Evolutionary conservation across 768 basidiomycete species (phyloP).

Genomic region (Russula olivacea): DNA sequence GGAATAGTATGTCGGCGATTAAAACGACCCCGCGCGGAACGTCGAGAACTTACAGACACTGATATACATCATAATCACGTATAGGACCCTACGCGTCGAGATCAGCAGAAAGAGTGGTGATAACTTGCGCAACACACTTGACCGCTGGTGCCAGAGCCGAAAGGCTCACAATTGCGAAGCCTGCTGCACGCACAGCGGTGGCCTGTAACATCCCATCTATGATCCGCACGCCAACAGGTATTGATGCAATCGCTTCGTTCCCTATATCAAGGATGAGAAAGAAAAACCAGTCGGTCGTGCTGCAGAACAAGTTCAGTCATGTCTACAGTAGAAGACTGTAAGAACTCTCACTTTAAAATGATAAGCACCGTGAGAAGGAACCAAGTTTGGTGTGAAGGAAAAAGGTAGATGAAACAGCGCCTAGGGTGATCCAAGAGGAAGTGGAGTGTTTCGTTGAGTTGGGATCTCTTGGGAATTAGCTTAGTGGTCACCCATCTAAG

Average conservation of each 20-base stretch:
- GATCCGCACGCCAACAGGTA: conserved; percentile 68
- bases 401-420: conserved; percentile 84
- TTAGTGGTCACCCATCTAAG: conserved; percentile 70
- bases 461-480: conserved; percentile 51
- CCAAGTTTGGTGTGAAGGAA: conserved; percentile 93
- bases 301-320: conserved; percentile 28
- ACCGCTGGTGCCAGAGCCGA: conserved; percentile 80
- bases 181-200: conserved; percentile 76
- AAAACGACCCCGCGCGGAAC: conserved; percentile 3
- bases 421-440: conserved; percentile 95
- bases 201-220: conserved; percentile 75
- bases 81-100: conserved; percentile 58
- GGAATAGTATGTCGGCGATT: conserved; percentile 10
- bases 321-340: not conserved
- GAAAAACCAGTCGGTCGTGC: conserved; percentile 80
- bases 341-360: conserved; percentile 53
- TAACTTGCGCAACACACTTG: conserved; percentile 48
- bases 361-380: conserved; percentile 70
- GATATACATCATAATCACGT: conserved; percentile 92
- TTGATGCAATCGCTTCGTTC: conserved; percentile 55
- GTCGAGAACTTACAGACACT: conserved; percentile 56
- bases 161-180: conserved; percentile 74
- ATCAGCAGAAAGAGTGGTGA: not conserved
- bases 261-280: conserved; percentile 88
- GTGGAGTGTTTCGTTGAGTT: conserved; percentile 69